A percentile compares a stretch with the other conserved stretches of the same genome.
Evolutionary conservation across 768 basidiomycete genomes (phyloP).

Genomic region (Psilocybe cubensis): DNA sequence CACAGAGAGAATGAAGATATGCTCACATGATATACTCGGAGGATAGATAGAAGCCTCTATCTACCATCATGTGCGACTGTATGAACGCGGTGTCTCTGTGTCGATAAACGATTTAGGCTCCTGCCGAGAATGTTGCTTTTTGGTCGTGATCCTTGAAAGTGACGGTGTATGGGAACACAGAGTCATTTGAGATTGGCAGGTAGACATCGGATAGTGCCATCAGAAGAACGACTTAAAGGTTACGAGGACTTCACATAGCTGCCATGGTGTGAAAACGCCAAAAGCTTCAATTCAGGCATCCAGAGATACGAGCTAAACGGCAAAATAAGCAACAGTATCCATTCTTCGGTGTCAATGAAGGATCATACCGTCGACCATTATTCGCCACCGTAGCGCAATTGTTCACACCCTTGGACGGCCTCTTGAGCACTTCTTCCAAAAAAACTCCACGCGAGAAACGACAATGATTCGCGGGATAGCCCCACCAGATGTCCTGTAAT

Average conservation of each 20-base stretch:
- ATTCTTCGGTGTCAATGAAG: not conserved
- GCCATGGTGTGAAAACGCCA: not conserved
- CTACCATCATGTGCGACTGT: not conserved
- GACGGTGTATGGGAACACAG: not conserved
- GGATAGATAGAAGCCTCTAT: not conserved
- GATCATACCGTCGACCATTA: not conserved
- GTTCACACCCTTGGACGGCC: not conserved
- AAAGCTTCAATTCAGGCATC: not conserved
- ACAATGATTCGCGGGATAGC: not conserved
- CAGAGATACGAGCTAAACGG: slow-evolving; percentile 1
- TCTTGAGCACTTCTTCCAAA: not conserved
- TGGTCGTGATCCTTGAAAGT: not conserved
- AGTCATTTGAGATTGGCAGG: not conserved
- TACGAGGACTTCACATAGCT: slow-evolving; percentile 1
- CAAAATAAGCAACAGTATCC: not conserved
- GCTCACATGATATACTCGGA: not conserved
- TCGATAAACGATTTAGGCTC: not conserved
- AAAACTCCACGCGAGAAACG: not conserved
- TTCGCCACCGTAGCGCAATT: not conserved
- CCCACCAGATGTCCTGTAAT: not conserved
- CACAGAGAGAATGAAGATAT: not conserved
- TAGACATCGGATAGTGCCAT: not conserved
- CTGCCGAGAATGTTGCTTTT: not conserved
- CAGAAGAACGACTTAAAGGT: not conserved
- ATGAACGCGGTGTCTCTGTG: not conserved